Evolutionary conservation across 305 asterid genomes (phyloP).

Genomic region (Solanum hybrid): DNA sequence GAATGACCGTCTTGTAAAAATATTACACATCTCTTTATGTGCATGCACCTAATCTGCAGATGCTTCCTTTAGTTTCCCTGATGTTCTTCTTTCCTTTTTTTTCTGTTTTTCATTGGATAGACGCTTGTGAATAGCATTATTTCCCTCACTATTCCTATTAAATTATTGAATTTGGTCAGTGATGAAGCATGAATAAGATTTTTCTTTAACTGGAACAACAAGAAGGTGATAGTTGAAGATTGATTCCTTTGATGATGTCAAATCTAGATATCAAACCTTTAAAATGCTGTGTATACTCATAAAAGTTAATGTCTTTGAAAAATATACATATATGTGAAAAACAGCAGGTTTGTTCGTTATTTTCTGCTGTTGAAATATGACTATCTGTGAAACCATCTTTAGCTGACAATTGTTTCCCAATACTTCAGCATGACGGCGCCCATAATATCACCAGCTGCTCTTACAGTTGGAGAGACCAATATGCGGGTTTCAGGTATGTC

Average conservation of each 20-base stretch:
- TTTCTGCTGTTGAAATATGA: neutral
- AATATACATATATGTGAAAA: neutral
- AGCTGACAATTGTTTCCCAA: neutral
- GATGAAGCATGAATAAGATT: neutral
- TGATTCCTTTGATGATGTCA: neutral
- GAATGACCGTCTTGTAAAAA: neutral
- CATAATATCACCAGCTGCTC: constrained; percentile 71
- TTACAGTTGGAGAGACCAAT: constrained; percentile 60
- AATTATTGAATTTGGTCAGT: neutral
- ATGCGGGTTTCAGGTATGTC: constrained; percentile 45
- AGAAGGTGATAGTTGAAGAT: neutral
- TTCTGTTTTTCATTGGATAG: neutral
- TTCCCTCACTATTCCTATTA: neutral
- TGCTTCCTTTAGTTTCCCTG: neutral
- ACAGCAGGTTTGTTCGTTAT: neutral
- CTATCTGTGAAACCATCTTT: neutral
- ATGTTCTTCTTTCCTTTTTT: neutral
- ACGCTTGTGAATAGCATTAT: neutral
- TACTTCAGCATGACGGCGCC: constrained; percentile 82
- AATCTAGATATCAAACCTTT: neutral
- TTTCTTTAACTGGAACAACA: neutral
- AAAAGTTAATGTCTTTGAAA: neutral
- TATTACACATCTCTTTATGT: neutral
- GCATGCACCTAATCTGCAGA: neutral
- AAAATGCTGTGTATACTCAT: neutral